Evolutionary conservation across 2,329 filamentous ascomycete genomes (phyloP), one percentile per base, ranked within the genome.

Genomic region (Dryadomyces quercus-mongolicae): DNA sequence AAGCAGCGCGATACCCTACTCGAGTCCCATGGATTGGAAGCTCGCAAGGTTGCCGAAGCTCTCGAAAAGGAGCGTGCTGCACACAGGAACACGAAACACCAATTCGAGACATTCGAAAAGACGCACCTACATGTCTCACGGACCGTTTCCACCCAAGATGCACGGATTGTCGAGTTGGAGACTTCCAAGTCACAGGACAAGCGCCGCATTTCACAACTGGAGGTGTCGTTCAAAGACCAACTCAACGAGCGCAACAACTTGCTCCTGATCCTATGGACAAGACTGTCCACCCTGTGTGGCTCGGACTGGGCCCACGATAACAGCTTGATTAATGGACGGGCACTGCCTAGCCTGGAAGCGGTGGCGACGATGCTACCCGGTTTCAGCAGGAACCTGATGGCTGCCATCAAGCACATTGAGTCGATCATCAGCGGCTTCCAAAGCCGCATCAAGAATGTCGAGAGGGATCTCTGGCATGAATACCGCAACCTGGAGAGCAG

Each of bases 301-400:
- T 79, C 82, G 0, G 93, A 97, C 64, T 98, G 93, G 92, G 82
- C 87, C 5, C 87, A 95, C 66, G 83, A 85, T 63, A 91, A 97
- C 67, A 86, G 85, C 55, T 80, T 95, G 22, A 87, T 97, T 64
- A 92, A 93, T 62, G 88, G 90, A 20, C 87, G 92, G 56, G 81
- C 80, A 1, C 72, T 95, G 7, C 89, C 91, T 0, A 89, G 86
- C 13, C 76, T 94, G 38, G 92, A 96, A 63, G 84, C 90, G 15
- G 86, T 98, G 57, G 82, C 84, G 1, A 91, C 84, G 51, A 89
- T 93, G 69, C 76, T 97, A 5, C 85, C 87, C 0, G 88, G 86
- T 1, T 97, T 97, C 70, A 88, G 86, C 64, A 88, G 91, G 67
- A 97, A 96, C 66, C 77, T 98, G 25, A 70, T 96, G 46, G 81